Percentiles rank a stretch among this genome's conserved stretches.
Evolutionary conservation across 176 grass and related monocot species (phyloP).

Genomic region (Aegilops bicornis): DNA sequence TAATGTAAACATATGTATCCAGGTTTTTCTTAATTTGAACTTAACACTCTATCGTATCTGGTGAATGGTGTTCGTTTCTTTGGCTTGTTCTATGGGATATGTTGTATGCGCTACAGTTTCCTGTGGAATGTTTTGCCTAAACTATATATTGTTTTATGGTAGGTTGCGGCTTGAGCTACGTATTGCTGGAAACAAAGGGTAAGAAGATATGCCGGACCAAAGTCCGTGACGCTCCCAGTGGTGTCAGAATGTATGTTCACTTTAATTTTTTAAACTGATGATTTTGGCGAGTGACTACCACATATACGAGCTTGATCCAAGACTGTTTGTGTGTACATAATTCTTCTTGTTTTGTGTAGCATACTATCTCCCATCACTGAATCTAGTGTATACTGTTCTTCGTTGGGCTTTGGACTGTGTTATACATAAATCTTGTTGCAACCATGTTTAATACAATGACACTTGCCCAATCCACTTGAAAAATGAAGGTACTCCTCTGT

Average conservation of each 20-base stretch:
- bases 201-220: constrained; percentile 41
- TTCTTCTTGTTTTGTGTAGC: not conserved
- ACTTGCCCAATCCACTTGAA: not conserved
- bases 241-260: constrained; percentile 39
- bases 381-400: not conserved
- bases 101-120: not conserved
- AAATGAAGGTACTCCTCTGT: not conserved
- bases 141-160: not conserved
- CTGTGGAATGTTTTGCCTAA: not conserved
- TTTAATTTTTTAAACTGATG: not conserved
- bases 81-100: not conserved
- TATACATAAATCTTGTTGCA: not conserved
- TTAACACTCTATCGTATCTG: not conserved
- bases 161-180: constrained; percentile 18
- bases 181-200: constrained; percentile 34
- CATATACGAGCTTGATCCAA: not conserved
- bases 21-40: not conserved
- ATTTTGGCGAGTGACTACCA: not conserved
- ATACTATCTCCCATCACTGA: not conserved
- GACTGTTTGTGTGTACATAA: not conserved
- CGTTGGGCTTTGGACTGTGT: not conserved
- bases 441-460: not conserved
- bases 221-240: constrained; percentile 32
- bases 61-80: not conserved
- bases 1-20: not conserved